These are phyloP conservation scores for Fusarium nematophilum DNA, from an alignment of 2,329 filamentous ascomycete genomes.

Conservation along the genomic window DNA sequence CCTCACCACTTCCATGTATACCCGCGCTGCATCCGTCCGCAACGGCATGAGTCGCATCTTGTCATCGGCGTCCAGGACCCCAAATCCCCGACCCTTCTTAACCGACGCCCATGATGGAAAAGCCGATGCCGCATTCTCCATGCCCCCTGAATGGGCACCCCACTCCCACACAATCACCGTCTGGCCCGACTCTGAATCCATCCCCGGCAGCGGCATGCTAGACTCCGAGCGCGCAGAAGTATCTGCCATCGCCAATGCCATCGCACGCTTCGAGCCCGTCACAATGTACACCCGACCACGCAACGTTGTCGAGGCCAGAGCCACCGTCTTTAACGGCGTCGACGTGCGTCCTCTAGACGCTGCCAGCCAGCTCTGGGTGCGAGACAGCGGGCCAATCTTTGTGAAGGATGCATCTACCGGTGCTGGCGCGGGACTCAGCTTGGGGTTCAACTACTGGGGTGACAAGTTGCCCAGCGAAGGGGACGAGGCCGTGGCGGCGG, in stretches of 20 bases:
- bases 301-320: constrained; percentile 4
- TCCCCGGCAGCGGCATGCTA: constrained; percentile 1
- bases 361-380: constrained; percentile 43
- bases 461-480: constrained; percentile 23
- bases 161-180: constrained; percentile 28
- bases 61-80: too few species aligned
- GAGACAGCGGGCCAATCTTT: constrained; percentile 44
- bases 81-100: too few species aligned
- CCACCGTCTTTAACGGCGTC: constrained; percentile 12
- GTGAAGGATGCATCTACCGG: constrained; percentile 13
- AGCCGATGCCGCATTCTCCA: too few species aligned
- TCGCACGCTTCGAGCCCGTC: constrained; percentile 43
- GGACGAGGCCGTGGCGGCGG: constrained; percentile 23
- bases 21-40: too few species aligned
- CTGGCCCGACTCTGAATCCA: constrained; percentile 19
- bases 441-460: constrained; percentile 48
- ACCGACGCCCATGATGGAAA: too few species aligned
- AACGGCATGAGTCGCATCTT: too few species aligned
- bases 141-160: constrained; percentile 29
- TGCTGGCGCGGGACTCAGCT: constrained; percentile 31
- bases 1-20: too few species aligned
- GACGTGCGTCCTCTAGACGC: constrained; percentile 8
- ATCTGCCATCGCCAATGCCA: constrained; percentile 38
- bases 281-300: constrained; percentile 29
- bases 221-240: constrained; percentile 33